Conservation (phyloP, 805 yeast genomes). For the Geotrichum ghanense region DNA sequence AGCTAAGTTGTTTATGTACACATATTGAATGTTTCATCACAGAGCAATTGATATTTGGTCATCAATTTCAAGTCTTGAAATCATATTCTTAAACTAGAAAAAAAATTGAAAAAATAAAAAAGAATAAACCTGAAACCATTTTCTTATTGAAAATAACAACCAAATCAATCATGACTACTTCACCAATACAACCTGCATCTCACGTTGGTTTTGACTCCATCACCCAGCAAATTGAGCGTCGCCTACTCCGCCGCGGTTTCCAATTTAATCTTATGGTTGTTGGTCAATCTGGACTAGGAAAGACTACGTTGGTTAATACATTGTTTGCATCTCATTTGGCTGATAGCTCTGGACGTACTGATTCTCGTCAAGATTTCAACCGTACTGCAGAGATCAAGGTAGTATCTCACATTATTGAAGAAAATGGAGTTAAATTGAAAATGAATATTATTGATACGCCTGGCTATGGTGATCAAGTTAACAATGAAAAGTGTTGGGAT, state of each 20-base stretch:
- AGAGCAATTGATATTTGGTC: too few species aligned
- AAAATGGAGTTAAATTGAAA: constrained; percentile 78
- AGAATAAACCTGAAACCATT: too few species aligned
- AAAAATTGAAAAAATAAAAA: too few species aligned
- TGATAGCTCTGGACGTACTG: constrained; percentile 60
- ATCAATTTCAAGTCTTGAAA: too few species aligned
- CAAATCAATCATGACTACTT: constrained; percentile 1
- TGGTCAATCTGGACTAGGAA: constrained; percentile 86
- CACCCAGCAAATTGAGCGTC: constrained; percentile 88
- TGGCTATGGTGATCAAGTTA: constrained; percentile 94
- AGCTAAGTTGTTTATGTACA: too few species aligned
- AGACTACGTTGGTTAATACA: constrained; percentile 84
- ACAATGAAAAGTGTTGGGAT: constrained; percentile 94
- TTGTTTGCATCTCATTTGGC: constrained; percentile 75
- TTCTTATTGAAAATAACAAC: too few species aligned
- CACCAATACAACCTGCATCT: constrained; percentile 37
- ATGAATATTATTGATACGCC: constrained; percentile 92
- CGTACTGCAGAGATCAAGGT: constrained; percentile 71
- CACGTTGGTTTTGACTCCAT: constrained; percentile 97
- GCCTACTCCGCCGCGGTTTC: constrained; percentile 85
- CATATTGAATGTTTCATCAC: too few species aligned
- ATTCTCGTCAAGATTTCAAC: constrained; percentile 59
- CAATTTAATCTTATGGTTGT: constrained; percentile 91
- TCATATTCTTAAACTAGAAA: too few species aligned
- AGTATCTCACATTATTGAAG: constrained; percentile 41